Evolutionary conservation across 257 asterid species (phyloP).

Genomic region (Schizonepeta tenuifolia): DNA sequence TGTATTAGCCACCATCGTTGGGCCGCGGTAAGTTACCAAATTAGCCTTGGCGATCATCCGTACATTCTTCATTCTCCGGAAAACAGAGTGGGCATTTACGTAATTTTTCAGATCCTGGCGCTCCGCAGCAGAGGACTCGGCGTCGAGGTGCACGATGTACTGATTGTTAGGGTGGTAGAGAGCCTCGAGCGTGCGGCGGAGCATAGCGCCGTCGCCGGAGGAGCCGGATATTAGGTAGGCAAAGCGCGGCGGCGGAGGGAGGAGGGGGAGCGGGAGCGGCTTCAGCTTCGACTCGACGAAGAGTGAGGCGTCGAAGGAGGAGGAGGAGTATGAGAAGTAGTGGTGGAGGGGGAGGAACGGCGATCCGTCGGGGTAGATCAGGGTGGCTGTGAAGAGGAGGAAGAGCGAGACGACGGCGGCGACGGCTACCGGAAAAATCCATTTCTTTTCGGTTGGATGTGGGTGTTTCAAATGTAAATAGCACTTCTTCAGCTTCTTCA

Average conservation of each 20-base stretch:
- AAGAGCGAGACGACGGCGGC: constrained; percentile 64
- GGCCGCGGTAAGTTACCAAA: constrained; percentile 89
- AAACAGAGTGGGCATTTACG: constrained; percentile 43
- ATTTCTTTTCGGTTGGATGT: constrained; percentile 63
- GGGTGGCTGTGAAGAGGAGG: constrained; percentile 62
- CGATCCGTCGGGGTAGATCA: constrained; percentile 70
- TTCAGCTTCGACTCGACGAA: constrained; percentile 80
- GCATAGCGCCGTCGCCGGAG: constrained; percentile 76
- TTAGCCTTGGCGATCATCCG: constrained; percentile 81
- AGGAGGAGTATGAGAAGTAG: constrained; percentile 44
- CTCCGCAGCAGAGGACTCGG: constrained; percentile 72
- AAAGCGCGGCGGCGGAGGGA: constrained; percentile 65
- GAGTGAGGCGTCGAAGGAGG: constrained; percentile 44
- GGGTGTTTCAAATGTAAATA: constrained; percentile 63
- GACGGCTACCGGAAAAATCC: constrained; percentile 76
- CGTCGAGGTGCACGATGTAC: constrained; percentile 87
- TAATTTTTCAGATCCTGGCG: constrained; percentile 68
- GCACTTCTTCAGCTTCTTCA: constrained; percentile 80
- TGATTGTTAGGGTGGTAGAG: constrained; percentile 80
- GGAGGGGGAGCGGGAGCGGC: constrained; percentile 47
- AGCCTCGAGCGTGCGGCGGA: constrained; percentile 68
- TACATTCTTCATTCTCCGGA: constrained; percentile 60
- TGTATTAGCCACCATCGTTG: constrained; percentile 95
- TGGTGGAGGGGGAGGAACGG: constrained; percentile 66
- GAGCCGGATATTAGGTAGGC: constrained; percentile 89